Evolutionary conservation across 352 stramenopile genomes (phyloP).

Genomic region (Globisporangium nagaii): DNA sequence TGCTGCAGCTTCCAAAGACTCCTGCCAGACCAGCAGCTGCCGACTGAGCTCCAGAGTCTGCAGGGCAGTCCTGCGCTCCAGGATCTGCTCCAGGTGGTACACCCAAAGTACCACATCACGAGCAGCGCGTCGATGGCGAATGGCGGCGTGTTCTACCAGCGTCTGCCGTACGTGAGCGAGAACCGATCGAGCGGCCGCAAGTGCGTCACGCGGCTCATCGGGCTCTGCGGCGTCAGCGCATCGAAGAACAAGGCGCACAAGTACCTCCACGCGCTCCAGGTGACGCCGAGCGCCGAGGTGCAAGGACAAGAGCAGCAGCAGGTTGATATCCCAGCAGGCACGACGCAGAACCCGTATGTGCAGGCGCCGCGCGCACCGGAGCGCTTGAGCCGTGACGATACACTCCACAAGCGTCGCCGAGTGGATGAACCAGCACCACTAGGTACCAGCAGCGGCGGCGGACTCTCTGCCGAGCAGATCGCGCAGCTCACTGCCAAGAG

Average conservation of each 20-base stretch:
- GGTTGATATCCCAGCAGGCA: slow-evolving; percentile 61
- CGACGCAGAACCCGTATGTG: slow-evolving; percentile 67
- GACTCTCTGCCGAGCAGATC: slow-evolving; percentile 61
- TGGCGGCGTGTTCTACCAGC: slow-evolving; percentile 70
- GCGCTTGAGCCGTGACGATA: slow-evolving; percentile 13
- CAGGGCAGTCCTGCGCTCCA: slow-evolving; percentile 21
- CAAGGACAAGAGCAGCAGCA: slow-evolving; percentile 23
- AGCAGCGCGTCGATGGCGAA: slow-evolving; percentile 19
- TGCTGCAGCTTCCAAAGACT: slow-evolving; percentile 43
- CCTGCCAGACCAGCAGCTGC: slow-evolving; percentile 53
- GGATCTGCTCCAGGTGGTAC: slow-evolving; percentile 32
- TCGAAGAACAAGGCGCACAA: slow-evolving; percentile 74
- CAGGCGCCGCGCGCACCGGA: slow-evolving; percentile 15
- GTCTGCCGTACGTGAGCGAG: slow-evolving; percentile 73
- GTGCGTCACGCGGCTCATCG: slow-evolving; percentile 68
- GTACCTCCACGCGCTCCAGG: slow-evolving; percentile 74
- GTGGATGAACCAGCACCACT: slow-evolving; percentile 6
- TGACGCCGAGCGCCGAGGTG: slow-evolving; percentile 37
- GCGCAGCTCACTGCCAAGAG: slow-evolving; percentile 52
- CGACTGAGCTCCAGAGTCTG: slow-evolving; percentile 32
- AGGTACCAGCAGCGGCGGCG: slow-evolving; percentile 13
- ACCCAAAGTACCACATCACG: slow-evolving; percentile 76
- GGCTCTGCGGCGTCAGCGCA: slow-evolving; percentile 46
- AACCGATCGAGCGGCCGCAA: slow-evolving; percentile 32
- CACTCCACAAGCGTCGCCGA: slow-evolving; percentile 37